A percentile compares a stretch with the other conserved stretches of the same genome.
Evolutionary conservation across 148 eudicot species (phyloP).

Genomic region (Camellia granthamiana): DNA sequence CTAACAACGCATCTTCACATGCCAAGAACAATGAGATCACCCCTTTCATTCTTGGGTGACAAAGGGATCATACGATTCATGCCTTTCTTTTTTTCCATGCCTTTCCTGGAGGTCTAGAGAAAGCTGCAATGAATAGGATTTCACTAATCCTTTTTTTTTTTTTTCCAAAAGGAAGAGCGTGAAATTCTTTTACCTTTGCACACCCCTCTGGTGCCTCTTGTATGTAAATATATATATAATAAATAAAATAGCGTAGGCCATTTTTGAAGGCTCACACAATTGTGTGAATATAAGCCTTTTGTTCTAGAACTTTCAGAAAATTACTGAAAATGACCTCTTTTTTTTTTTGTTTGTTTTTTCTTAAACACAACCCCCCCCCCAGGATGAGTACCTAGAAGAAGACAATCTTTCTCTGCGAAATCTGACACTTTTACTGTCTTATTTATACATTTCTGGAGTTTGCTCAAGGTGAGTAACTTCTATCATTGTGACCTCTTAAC

Average conservation of each 20-base stretch:
- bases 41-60: too few species aligned
- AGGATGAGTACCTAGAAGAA: slow-evolving; percentile 77
- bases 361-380: neutral
- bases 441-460: slow-evolving; percentile 79
- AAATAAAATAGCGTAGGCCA: neutral
- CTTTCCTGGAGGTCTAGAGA: too few species aligned
- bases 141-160: too few species aligned
- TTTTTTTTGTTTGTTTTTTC: slow-evolving; percentile 7
- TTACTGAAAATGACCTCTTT: slow-evolving; percentile 2
- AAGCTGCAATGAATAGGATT: too few species aligned
- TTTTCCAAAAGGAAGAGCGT: too few species aligned
- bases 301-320: neutral
- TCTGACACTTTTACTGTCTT: slow-evolving; percentile 83
- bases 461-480: slow-evolving; percentile 66
- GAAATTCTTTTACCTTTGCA: too few species aligned
- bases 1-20: too few species aligned
- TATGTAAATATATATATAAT: too few species aligned
- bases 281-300: neutral
- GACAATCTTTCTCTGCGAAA: slow-evolving; percentile 89
- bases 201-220: too few species aligned
- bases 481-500: neutral
- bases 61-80: too few species aligned
- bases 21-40: too few species aligned
- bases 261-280: neutral
- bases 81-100: too few species aligned